Evolutionary conservation across 805 yeast species (phyloP), one percentile per base, ranked within the genome.

Genomic region (Wickerhamiella australiensis): DNA sequence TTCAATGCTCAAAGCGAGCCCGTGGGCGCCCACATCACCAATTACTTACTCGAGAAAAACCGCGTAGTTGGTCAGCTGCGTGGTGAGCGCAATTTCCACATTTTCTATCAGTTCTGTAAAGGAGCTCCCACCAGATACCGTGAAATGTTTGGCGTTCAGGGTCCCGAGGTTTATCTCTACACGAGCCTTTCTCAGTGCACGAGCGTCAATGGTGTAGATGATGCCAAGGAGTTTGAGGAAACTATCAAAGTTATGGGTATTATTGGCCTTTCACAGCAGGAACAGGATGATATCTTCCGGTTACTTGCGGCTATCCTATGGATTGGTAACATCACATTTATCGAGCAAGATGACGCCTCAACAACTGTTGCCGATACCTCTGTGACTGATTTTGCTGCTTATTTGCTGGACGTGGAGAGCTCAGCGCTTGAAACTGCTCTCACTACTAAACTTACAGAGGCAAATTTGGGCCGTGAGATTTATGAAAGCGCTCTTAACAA

Each of bases 41-140:
- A 92, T 66, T 92, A 92, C 64, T 68, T 92, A 54, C 71, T 92
- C 55, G 99, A 92, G 62, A 92, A 92, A 63, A 95, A 86, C 67
- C 77, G 99, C 66, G 96, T 92, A 27, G 98, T 92, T n/a, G 80
- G 90, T 29, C 99, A 92, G 66, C 85, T 87, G 56, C 73, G 78
- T 55, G 80, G 83, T 58, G 99, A 92, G 70, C 77, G 99, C 65
- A 92, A 92, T 63, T 92, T 92, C 71, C 99, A 92, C 65, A 92
- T 92, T 51, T 92, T 92, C 64, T 92, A 92, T 64, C 99, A 92
- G 68, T 83, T 85, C 64, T 83, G 96, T 11, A 92, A 90, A 64
- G 85, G 85, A 54, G 94, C 96, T 2, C 78, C 86, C 12, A 88
- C 86, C 35, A 73, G 73, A 50, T 87, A 90, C 62, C 81, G 95